phyloP scores from a whole-genome alignment of 805 yeast genomes.

The Candida qinlingensis region DNA sequence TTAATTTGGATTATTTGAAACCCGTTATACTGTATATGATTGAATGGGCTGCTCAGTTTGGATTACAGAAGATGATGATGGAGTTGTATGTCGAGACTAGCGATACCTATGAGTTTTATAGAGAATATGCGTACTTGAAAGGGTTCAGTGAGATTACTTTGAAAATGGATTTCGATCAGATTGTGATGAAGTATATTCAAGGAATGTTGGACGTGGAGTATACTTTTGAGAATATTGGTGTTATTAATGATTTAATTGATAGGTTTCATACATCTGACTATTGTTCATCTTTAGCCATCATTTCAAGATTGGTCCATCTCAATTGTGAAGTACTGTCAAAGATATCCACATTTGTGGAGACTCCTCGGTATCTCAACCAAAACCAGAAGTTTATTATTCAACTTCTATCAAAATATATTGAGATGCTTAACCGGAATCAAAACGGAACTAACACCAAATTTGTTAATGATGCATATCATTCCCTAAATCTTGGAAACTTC shows the following conservation, averaged over 20 bases:
- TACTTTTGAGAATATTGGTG: no score
- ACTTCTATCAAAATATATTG: slow-evolving; percentile 6
- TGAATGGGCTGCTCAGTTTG: neutral
- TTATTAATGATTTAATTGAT: no score
- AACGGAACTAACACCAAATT: slow-evolving; percentile 1
- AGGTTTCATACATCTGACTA: no score
- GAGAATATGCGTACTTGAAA: no score
- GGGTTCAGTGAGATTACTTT: no score
- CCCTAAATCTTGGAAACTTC: slow-evolving; percentile 7
- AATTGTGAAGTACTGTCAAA: slow-evolving; percentile 6
- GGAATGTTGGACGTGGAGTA: no score
- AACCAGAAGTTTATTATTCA: slow-evolving; percentile 11
- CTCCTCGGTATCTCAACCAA: slow-evolving; percentile 2
- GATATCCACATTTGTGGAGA: slow-evolving; percentile 9
- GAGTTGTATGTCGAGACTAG: neutral
- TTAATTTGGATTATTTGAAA: slow-evolving; percentile 3
- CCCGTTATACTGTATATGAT: slow-evolving; percentile 3
- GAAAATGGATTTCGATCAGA: no score
- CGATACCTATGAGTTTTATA: no score
- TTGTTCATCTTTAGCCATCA: no score
- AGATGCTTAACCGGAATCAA: slow-evolving; percentile 1
- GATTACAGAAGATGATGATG: neutral
- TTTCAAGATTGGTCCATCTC: no score
- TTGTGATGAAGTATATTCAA: no score
- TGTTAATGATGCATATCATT: slow-evolving; percentile 5